These are phyloP conservation scores for Boletus sensibilis DNA, from an alignment of 768 basidiomycete species.

Conservation along the genomic window DNA sequence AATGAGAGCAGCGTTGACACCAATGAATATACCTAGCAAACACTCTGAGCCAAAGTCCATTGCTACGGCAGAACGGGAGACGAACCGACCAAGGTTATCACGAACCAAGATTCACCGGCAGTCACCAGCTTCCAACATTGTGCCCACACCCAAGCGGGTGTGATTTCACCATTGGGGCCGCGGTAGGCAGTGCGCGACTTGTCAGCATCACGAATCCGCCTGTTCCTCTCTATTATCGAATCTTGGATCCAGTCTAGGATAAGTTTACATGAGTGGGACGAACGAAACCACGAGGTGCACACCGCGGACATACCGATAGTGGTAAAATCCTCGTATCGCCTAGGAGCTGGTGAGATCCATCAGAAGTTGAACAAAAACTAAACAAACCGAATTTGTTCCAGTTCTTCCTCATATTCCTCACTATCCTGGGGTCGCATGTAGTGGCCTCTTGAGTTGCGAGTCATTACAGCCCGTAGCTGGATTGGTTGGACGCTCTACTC, in stretches of 20 bases:
- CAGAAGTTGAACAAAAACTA: background rate
- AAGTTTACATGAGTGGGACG: slow-evolving; percentile 11
- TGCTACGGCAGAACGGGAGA: slow-evolving; percentile 12
- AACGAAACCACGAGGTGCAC: slow-evolving; percentile 10
- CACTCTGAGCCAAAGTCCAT: slow-evolving; percentile 1
- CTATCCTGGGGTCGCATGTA: slow-evolving; percentile 25
- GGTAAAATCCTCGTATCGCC: slow-evolving; percentile 93
- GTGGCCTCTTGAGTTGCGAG: slow-evolving; percentile 18
- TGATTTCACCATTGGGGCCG: slow-evolving; percentile 50
- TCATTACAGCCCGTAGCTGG: slow-evolving; percentile 18
- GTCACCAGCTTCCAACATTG: slow-evolving; percentile 58
- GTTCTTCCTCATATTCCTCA: slow-evolving; percentile 60
- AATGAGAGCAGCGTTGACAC: slow-evolving; percentile 90
- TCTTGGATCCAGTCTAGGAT: slow-evolving; percentile 93
- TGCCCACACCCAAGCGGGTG: slow-evolving; percentile 58
- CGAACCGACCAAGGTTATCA: slow-evolving; percentile 87
- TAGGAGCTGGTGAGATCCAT: slow-evolving; percentile 33
- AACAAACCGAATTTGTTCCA: slow-evolving; percentile 62
- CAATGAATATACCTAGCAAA: slow-evolving; percentile 77
- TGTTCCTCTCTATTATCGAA: slow-evolving; percentile 82
- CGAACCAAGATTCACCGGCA: slow-evolving; percentile 88
- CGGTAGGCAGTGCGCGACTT: slow-evolving; percentile 43
- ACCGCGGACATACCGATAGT: slow-evolving; percentile 70
- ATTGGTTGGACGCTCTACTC: background rate
- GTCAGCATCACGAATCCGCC: slow-evolving; percentile 61